phyloP scores from a whole-genome alignment of 2,329 filamentous ascomycete genomes.

The Teratosphaeriaceae sp. region DNA sequence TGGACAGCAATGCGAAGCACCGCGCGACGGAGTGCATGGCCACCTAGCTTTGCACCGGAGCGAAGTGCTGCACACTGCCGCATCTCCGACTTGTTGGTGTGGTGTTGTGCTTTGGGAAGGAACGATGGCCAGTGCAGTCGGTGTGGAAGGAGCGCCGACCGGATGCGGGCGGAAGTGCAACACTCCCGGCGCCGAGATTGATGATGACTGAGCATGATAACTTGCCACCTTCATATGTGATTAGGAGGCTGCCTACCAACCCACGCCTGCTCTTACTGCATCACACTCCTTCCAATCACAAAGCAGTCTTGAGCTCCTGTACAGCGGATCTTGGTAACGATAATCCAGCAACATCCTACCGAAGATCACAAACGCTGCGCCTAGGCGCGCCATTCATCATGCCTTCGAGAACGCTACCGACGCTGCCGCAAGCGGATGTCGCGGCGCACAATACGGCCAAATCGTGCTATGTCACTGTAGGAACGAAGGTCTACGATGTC shows the following conservation, averaged over 20 bases:
- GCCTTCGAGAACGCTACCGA: slow-evolving; percentile 76
- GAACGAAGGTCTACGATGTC: slow-evolving; percentile 87
- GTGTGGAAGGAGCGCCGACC: neutral
- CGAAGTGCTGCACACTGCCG: too few species aligned
- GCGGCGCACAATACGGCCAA: slow-evolving; percentile 69
- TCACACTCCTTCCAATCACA: slow-evolving; percentile 1
- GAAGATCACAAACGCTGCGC: neutral
- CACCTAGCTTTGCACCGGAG: too few species aligned
- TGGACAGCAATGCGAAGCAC: too few species aligned
- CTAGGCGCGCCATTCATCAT: slow-evolving; percentile 44
- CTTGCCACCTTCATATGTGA: too few species aligned
- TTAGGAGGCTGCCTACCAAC: too few species aligned
- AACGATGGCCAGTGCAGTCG: neutral
- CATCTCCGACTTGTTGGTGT: too few species aligned
- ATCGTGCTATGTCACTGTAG: slow-evolving; percentile 90
- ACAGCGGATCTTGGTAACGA: too few species aligned
- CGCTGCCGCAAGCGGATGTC: slow-evolving; percentile 73
- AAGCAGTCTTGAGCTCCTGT: neutral
- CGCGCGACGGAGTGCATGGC: too few species aligned
- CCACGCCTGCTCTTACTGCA: neutral
- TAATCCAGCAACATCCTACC: too few species aligned
- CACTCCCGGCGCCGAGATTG: too few species aligned
- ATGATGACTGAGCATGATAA: too few species aligned
- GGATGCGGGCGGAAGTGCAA: neutral
- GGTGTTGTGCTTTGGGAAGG: neutral